phyloP scores from a whole-genome alignment of 768 basidiomycete species.

The Phylloporus sp. region DNA sequence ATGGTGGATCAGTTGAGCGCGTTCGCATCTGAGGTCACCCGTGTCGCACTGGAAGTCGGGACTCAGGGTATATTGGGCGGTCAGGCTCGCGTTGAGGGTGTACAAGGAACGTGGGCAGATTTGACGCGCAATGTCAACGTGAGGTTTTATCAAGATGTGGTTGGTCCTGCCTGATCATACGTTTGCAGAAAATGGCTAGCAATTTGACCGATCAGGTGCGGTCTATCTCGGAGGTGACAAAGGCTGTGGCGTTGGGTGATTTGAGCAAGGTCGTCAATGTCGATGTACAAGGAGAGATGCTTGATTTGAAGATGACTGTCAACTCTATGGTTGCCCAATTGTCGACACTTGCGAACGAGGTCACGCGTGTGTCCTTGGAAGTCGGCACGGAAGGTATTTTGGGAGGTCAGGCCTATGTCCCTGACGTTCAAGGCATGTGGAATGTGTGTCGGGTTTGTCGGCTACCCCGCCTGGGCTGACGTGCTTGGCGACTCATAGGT shows the following conservation, averaged over 20 bases:
- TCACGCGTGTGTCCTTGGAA: constrained; percentile 89
- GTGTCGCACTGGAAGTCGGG: constrained; percentile 85
- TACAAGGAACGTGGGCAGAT: constrained; percentile 91
- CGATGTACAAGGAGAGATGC: constrained; percentile 92
- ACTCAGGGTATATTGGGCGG: constrained; percentile 89
- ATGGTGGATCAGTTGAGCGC: constrained; percentile 91
- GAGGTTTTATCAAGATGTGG: constrained; percentile 3
- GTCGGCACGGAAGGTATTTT: constrained; percentile 91
- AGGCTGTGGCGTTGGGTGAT: constrained; percentile 77
- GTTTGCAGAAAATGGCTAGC: constrained; percentile 72
- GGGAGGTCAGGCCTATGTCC: constrained; percentile 88
- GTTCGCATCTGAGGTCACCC: constrained; percentile 78
- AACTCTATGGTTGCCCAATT: constrained; percentile 75
- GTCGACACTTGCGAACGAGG: constrained; percentile 70
- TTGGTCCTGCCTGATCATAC: neutral
- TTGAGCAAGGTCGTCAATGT: constrained; percentile 81
- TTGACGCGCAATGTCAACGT: constrained; percentile 89
- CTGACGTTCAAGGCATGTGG: constrained; percentile 95
- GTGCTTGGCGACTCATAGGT: constrained; percentile 30
- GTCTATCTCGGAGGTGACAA: constrained; percentile 84
- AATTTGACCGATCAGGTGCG: constrained; percentile 85
- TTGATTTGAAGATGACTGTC: constrained; percentile 75
- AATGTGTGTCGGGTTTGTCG: constrained; percentile 45
- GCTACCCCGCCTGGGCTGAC: constrained; percentile 13
- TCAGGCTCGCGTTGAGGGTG: constrained; percentile 85